Base-by-base conservation (phyloP, 352 stramenopile genomes). In the Pythium utonaiense region DNA sequence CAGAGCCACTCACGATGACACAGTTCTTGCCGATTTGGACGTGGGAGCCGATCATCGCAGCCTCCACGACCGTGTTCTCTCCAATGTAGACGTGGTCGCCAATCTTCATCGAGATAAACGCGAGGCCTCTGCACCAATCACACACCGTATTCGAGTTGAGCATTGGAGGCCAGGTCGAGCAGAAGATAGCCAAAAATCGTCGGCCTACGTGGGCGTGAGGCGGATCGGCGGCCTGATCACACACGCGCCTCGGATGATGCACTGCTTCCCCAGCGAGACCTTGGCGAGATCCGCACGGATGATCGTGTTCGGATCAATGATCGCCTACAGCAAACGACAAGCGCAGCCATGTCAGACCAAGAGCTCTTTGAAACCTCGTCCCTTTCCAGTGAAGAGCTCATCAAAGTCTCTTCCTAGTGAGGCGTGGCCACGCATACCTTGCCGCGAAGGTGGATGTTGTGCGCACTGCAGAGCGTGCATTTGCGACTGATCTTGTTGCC, bases 11-110 rank as follows among this genome's bases (percentile, higher is more conserved):
- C 33, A 93, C 83, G 64, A 96, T 92, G 50, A 96, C 83, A 63
- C 83, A 93, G 66, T 93, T 91, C 52, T 80, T 80, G 61, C 85
- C 87, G 55, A 96, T 93, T 62, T 90, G 78, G 34, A 93, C 84
- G 58, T 78, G 85, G 27, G 80, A 91, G 22, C 87, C 87, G 62
- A 96, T 90, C 73, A 85, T 86, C 17, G 85, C 83, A 30, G 81
- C 87, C 61, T 96, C 85, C 21, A 96, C 78, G 25, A 96, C 76
- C 14, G 77, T 77, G 40, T 80, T 69, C 54, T 88, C 74, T 28
- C 80, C 80, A 57, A 91, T 87, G 64, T 89, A 93, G 30, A 91
- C 82, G 57, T 90, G 74, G 68, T 95, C 80, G 8, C 86, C 84
- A 28, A 95, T 67, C 62, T 89, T 91, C 53, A 93, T 83, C 13